phyloP scores from a whole-genome alignment of 495 filamentous ascomycete species.

The Talaromyces stipitatus region DNA sequence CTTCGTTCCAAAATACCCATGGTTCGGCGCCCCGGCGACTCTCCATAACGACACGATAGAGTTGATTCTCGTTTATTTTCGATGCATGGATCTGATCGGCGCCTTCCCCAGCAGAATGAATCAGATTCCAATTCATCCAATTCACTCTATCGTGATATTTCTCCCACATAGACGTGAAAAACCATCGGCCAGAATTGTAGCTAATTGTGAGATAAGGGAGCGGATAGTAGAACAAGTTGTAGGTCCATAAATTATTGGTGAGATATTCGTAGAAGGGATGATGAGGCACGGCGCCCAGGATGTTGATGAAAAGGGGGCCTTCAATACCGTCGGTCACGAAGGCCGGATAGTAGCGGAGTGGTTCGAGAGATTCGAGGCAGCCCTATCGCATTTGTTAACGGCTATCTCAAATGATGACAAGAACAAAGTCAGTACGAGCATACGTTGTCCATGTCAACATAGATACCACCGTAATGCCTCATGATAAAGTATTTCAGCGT shows the following conservation, averaged over 20 bases:
- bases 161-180: constrained; percentile 15
- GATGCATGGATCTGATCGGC: background rate
- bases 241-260: constrained; percentile 10
- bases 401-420: background rate
- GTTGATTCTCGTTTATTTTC: background rate
- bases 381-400: constrained; percentile 4
- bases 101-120: background rate
- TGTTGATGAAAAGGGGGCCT: constrained; percentile 14
- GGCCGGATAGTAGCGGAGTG: constrained; percentile 11
- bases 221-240: constrained; percentile 6
- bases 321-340: constrained; percentile 12
- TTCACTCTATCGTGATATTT: constrained; percentile 9
- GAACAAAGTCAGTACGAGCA: background rate
- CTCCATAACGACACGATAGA: constrained; percentile 35
- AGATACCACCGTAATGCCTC: constrained; percentile 61
- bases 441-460: constrained; percentile 57
- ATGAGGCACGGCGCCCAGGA: constrained; percentile 8
- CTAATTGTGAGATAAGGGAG: constrained; percentile 12
- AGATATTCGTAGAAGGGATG: constrained; percentile 13
- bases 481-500: constrained; percentile 64
- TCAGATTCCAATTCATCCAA: background rate
- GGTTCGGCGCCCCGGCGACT: constrained; percentile 23
- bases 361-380: constrained; percentile 12
- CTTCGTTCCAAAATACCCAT: constrained; percentile 35
- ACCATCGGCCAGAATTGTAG: constrained; percentile 14